phyloP scores from a whole-genome alignment of 495 filamentous ascomycete species.

The Penicillium longicatenatum region DNA sequence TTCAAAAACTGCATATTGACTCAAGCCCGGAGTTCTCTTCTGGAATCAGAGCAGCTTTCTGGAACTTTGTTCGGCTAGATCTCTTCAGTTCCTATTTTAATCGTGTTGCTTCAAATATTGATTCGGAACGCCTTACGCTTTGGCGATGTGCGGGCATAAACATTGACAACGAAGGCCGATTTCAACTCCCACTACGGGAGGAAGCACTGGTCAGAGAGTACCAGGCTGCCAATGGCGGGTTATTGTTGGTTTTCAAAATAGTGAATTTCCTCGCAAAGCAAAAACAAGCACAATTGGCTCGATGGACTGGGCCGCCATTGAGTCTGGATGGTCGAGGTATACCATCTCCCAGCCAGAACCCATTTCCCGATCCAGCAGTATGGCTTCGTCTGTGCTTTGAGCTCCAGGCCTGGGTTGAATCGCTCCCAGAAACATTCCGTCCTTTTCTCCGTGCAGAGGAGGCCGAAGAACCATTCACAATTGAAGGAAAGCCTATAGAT shows the following conservation, averaged over 20 bases:
- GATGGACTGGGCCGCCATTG: slow-evolving; percentile 32
- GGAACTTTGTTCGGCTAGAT: slow-evolving; percentile 45
- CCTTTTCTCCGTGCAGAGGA: slow-evolving; percentile 41
- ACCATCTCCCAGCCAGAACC: too few relatives aligned
- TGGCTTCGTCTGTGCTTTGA: slow-evolving; percentile 44
- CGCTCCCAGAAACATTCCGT: slow-evolving; percentile 44
- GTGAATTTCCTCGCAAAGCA: slow-evolving; percentile 41
- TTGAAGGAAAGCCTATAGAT: slow-evolving; percentile 32
- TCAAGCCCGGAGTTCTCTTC: slow-evolving; percentile 25
- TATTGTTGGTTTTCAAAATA: slow-evolving; percentile 39
- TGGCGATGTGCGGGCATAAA: slow-evolving; percentile 42
- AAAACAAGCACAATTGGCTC: slow-evolving; percentile 38
- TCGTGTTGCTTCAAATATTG: slow-evolving; percentile 35
- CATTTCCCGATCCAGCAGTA: slow-evolving; percentile 28
- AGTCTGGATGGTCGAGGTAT: slow-evolving; percentile 9
- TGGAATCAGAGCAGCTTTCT: slow-evolving; percentile 40
- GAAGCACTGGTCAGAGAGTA: slow-evolving; percentile 30
- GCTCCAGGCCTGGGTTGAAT: slow-evolving; percentile 43
- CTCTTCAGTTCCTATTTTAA: slow-evolving; percentile 42
- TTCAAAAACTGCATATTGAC: slow-evolving; percentile 18
- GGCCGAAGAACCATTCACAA: slow-evolving; percentile 28
- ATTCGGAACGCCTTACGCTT: slow-evolving; percentile 31
- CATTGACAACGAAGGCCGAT: slow-evolving; percentile 31
- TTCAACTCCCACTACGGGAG: slow-evolving; percentile 7
- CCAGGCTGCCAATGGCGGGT: slow-evolving; percentile 36